Conservation (phyloP, 2,329 filamentous ascomycete genomes). For the Chalaropsis thielavioides region DNA sequence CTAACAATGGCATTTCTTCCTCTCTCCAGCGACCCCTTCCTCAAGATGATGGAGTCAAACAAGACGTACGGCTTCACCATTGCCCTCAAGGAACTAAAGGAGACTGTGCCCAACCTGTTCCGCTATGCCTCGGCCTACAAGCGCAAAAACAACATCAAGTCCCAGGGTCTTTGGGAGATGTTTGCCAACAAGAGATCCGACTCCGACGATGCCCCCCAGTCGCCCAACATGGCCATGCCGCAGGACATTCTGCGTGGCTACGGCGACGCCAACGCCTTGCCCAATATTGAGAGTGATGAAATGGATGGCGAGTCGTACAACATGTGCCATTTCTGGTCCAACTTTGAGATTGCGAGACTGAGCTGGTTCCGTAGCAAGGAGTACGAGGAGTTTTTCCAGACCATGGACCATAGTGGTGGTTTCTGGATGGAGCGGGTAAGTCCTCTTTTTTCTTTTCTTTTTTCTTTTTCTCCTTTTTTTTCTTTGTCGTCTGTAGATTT, state of each 20-base stretch:
- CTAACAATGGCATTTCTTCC: neutral
- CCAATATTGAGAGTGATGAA: conserved; percentile 72
- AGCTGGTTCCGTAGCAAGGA: conserved; percentile 95
- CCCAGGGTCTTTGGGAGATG: conserved; percentile 96
- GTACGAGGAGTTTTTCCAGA: conserved; percentile 95
- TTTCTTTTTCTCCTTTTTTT: neutral
- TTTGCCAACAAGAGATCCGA: conserved; percentile 63
- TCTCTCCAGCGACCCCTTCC: conserved; percentile 65
- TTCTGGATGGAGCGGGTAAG: conserved; percentile 97
- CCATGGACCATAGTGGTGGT: conserved; percentile 95
- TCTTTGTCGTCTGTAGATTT: neutral
- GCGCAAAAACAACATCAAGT: conserved; percentile 76
- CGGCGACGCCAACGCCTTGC: conserved; percentile 52
- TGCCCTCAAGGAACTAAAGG: conserved; percentile 91
- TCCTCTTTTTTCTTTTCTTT: conserved; percentile 12
- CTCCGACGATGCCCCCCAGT: conserved; percentile 44
- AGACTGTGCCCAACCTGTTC: conserved; percentile 97
- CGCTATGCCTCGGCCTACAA: conserved; percentile 98
- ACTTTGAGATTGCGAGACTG: conserved; percentile 92
- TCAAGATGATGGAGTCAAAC: conserved; percentile 84
- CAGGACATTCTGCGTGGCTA: conserved; percentile 71
- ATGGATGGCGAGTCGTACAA: conserved; percentile 99
- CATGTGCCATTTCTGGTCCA: conserved; percentile 99
- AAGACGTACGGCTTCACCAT: conserved; percentile 99
- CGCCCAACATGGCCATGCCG: conserved; percentile 52